Evolutionary conservation across 2,329 filamentous ascomycete species (phyloP).

Genomic region (Paramyrothecium sp.): DNA sequence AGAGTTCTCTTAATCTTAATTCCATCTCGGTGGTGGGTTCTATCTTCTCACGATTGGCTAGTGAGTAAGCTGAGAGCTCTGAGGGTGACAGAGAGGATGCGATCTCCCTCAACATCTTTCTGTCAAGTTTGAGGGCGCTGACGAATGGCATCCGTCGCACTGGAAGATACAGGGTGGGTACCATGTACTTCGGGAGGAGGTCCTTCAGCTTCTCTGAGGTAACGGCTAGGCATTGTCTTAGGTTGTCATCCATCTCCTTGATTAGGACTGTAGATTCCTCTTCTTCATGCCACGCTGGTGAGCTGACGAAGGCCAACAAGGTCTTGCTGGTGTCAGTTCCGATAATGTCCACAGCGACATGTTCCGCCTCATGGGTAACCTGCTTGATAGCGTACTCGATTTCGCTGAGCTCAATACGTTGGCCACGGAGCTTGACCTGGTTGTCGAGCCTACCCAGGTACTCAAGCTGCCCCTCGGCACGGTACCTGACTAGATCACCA

Average conservation of each 20-base stretch:
- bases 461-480: slow-evolving; percentile 30
- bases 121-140: slow-evolving; percentile 13
- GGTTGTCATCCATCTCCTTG: not conserved
- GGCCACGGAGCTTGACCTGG: slow-evolving; percentile 48
- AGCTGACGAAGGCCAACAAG: slow-evolving; percentile 37
- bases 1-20: slow-evolving; percentile 27
- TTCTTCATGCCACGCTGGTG: not conserved
- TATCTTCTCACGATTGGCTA: not conserved
- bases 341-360: slow-evolving; percentile 37
- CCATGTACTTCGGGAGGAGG: slow-evolving; percentile 13
- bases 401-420: slow-evolving; percentile 37
- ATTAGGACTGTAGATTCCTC: not conserved
- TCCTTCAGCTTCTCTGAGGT: slow-evolving; percentile 9
- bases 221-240: not conserved
- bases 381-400: slow-evolving; percentile 6
- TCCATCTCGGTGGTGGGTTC: slow-evolving; percentile 31
- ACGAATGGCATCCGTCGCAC: slow-evolving; percentile 11
- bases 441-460: slow-evolving; percentile 39
- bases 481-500: slow-evolving; percentile 6
- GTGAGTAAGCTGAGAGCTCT: slow-evolving; percentile 1
- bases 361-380: not conserved
- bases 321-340: slow-evolving; percentile 37
- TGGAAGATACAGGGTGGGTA: slow-evolving; percentile 10
- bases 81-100: slow-evolving; percentile 3
- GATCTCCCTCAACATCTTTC: slow-evolving; percentile 2